A percentile compares a stretch with the other conserved stretches of the same genome.
phyloP scores from a whole-genome alignment of 1,284 basidiomycete genomes.

The Omphalotus olearius region DNA sequence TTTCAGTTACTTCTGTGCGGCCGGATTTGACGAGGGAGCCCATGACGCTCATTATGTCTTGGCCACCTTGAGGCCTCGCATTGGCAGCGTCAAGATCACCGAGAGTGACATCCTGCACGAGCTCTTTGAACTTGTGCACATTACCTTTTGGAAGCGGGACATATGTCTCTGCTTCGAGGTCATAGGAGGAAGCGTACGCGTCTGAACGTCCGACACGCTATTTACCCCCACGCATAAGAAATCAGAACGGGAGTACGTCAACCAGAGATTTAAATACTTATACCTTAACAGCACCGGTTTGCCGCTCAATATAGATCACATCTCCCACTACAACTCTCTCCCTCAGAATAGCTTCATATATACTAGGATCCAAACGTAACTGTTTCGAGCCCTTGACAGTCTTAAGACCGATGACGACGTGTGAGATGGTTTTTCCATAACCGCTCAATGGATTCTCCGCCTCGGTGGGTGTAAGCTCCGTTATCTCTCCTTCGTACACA shows the following conservation, averaged over 20 bases:
- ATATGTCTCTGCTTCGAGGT: conserved; percentile 97
- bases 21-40: conserved; percentile 94
- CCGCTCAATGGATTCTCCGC: conserved; percentile 94
- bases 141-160: conserved; percentile 98
- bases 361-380: conserved; percentile 88
- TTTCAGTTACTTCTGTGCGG: conserved; percentile 96
- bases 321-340: conserved; percentile 97
- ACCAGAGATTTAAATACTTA: no score
- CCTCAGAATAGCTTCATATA: conserved; percentile 97
- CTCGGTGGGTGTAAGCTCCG: conserved; percentile 94
- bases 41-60: conserved; percentile 99
- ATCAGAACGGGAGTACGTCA: no score
- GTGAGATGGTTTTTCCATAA: conserved; percentile 97
- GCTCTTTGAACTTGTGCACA: conserved; percentile 95
- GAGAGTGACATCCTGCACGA: conserved; percentile 96
- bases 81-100: conserved; percentile 98
- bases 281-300: conserved; percentile 95
- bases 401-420: conserved; percentile 95
- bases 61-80: conserved; percentile 90
- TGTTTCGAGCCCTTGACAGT: conserved; percentile 98
- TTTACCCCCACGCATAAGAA: background rate
- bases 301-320: conserved; percentile 93
- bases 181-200: conserved; percentile 97
- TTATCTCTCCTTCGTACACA: conserved; percentile 98
- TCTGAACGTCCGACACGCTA: conserved; percentile 95